phyloP scores from a whole-genome alignment of 805 yeast genomes.

The Kluyveromyces wickerhamii region DNA sequence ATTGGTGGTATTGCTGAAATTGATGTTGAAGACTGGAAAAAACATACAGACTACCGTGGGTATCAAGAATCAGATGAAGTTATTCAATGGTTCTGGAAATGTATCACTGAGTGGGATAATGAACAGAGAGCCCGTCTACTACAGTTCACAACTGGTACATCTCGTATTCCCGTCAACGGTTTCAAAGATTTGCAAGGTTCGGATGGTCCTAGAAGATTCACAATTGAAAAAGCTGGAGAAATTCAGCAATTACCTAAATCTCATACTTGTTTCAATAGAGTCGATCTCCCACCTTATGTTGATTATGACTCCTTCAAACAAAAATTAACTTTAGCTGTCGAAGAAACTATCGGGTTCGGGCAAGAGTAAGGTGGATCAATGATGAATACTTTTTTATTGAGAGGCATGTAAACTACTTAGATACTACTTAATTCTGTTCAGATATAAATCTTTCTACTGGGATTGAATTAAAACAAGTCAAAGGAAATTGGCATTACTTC shows the following conservation, averaged over 20 bases:
- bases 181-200: conserved; percentile 98
- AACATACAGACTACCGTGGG: conserved; percentile 97
- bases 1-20: conserved; percentile 98
- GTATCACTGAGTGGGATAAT: conserved; percentile 87
- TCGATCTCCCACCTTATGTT: conserved; percentile 90
- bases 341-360: conserved; percentile 98
- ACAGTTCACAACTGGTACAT: conserved; percentile 98
- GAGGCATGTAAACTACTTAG: no score
- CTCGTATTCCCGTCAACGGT: conserved; percentile 98
- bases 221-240: conserved; percentile 98
- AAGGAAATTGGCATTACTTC: no score
- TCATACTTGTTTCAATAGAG: conserved; percentile 98
- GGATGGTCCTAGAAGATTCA: conserved; percentile 98
- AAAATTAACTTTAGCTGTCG: conserved; percentile 92
- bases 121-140: conserved; percentile 93
- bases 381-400: no score
- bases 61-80: conserved; percentile 95
- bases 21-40: conserved; percentile 98
- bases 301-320: conserved; percentile 79
- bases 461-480: no score
- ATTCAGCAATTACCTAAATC: conserved; percentile 88
- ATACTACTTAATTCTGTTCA: no score
- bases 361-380: conserved; percentile 82
- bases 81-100: conserved; percentile 98
- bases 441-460: no score